These are phyloP conservation scores for Pythium phragmiticola DNA, from an alignment of 352 stramenopile genomes.

Conservation along the genomic window DNA sequence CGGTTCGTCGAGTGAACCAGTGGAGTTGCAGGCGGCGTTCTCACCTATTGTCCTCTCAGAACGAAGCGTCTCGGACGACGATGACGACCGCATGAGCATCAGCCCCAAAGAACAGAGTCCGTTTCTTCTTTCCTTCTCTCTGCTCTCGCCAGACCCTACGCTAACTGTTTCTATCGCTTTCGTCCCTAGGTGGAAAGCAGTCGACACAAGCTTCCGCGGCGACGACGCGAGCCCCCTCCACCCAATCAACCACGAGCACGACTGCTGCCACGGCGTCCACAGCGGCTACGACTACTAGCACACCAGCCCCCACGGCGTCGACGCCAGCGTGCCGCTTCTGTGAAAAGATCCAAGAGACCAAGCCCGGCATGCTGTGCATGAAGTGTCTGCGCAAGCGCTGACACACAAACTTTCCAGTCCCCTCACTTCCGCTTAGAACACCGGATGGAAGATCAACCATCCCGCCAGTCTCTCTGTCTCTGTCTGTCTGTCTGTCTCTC, in stretches of 20 bases:
- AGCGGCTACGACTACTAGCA: not conserved
- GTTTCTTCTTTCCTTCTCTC: not conserved
- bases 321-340: slow-evolving; percentile 18
- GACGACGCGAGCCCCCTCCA: not conserved
- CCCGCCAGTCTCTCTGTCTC: not conserved
- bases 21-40: slow-evolving; percentile 18
- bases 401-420: not conserved
- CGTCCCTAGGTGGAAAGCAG: not conserved
- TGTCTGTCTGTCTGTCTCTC: not conserved
- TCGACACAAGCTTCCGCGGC: not conserved
- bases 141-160: not conserved
- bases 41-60: slow-evolving; percentile 29
- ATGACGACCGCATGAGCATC: slow-evolving; percentile 34
- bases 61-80: slow-evolving; percentile 22
- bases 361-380: slow-evolving; percentile 11
- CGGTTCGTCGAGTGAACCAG: slow-evolving; percentile 12
- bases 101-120: slow-evolving; percentile 22
- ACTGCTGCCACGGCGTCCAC: not conserved
- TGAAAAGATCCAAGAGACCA: slow-evolving; percentile 7
- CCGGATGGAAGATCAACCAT: too few relatives aligned
- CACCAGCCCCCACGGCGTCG: not conserved
- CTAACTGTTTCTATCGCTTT: not conserved
- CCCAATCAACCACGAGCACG: not conserved
- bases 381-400: slow-evolving; percentile 1
- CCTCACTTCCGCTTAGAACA: not conserved